phyloP scores from a whole-genome alignment of 495 filamentous ascomycete genomes.

The Choiromyces venosus region DNA sequence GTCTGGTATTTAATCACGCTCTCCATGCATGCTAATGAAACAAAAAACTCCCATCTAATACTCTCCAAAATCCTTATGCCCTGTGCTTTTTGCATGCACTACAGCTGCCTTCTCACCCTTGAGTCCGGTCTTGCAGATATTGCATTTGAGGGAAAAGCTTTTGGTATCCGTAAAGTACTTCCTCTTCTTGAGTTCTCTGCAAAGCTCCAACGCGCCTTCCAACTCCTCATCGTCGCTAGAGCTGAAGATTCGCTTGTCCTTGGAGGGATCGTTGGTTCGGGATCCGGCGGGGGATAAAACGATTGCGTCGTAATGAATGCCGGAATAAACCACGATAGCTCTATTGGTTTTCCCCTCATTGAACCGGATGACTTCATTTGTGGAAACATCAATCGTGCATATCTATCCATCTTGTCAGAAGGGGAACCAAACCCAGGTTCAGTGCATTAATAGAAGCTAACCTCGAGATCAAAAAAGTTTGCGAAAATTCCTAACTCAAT shows the following conservation, averaged over 20 bases:
- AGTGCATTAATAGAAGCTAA: slow-evolving; percentile 47
- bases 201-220: slow-evolving; percentile 63
- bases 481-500: slow-evolving; percentile 85
- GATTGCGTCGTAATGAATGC: slow-evolving; percentile 94
- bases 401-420: slow-evolving; percentile 21
- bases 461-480: slow-evolving; percentile 79
- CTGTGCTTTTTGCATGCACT: slow-evolving; percentile 61
- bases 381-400: slow-evolving; percentile 51
- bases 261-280: slow-evolving; percentile 58
- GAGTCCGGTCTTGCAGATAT: slow-evolving; percentile 63
- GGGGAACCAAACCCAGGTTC: neutral
- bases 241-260: slow-evolving; percentile 75
- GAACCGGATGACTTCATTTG: slow-evolving; percentile 64
- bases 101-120: slow-evolving; percentile 68
- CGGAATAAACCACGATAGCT: slow-evolving; percentile 84
- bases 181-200: slow-evolving; percentile 58
- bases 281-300: slow-evolving; percentile 63
- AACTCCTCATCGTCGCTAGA: slow-evolving; percentile 63
- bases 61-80: slow-evolving; percentile 71
- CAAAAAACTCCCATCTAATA: slow-evolving; percentile 14
- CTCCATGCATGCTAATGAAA: neutral
- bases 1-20: neutral
- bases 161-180: slow-evolving; percentile 92
- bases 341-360: slow-evolving; percentile 67
- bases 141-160: slow-evolving; percentile 75